These are phyloP conservation scores for Rhynchosporium agropyri DNA, from an alignment of 2,329 filamentous ascomycete species.

Conservation along the genomic window DNA sequence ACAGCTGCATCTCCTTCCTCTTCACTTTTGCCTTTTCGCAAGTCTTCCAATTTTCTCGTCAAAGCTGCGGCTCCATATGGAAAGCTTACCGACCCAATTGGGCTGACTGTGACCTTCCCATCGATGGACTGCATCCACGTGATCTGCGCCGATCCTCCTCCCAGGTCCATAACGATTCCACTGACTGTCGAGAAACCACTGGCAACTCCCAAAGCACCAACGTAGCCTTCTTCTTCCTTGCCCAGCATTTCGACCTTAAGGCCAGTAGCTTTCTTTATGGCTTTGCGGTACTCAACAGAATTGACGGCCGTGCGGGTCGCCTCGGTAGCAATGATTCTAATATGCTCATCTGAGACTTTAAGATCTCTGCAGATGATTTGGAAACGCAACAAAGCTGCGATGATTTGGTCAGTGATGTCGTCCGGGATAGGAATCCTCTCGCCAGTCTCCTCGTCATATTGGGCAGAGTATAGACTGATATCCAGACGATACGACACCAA, in stretches of 20 bases:
- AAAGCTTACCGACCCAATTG: constrained; percentile 62
- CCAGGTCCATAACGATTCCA: constrained; percentile 72
- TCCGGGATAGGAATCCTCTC: constrained; percentile 56
- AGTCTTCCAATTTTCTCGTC: constrained; percentile 54
- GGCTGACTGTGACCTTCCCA: constrained; percentile 54
- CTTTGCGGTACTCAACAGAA: constrained; percentile 54
- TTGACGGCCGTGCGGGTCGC: constrained; percentile 65
- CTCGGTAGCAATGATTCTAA: constrained; percentile 66
- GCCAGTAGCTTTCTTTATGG: constrained; percentile 58
- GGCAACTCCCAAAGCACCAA: constrained; percentile 68
- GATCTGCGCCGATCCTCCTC: constrained; percentile 70
- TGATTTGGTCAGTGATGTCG: constrained; percentile 52
- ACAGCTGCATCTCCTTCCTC: constrained; percentile 50
- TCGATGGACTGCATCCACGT: constrained; percentile 62
- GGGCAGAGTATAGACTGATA: constrained; percentile 68
- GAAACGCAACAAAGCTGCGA: constrained; percentile 58
- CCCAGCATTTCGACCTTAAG: constrained; percentile 62
- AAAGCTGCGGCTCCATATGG: constrained; percentile 72
- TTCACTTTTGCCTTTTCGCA: constrained; percentile 45
- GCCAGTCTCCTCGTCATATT: constrained; percentile 50
- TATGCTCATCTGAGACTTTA: constrained; percentile 53
- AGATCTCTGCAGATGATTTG: constrained; percentile 60
- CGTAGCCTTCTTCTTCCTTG: constrained; percentile 67
- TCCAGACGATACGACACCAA: constrained; percentile 59
- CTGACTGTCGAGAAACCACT: constrained; percentile 63